Evolutionary conservation across 768 basidiomycete genomes (phyloP).

Genomic region (Phylloporus rhodoxanthus): DNA sequence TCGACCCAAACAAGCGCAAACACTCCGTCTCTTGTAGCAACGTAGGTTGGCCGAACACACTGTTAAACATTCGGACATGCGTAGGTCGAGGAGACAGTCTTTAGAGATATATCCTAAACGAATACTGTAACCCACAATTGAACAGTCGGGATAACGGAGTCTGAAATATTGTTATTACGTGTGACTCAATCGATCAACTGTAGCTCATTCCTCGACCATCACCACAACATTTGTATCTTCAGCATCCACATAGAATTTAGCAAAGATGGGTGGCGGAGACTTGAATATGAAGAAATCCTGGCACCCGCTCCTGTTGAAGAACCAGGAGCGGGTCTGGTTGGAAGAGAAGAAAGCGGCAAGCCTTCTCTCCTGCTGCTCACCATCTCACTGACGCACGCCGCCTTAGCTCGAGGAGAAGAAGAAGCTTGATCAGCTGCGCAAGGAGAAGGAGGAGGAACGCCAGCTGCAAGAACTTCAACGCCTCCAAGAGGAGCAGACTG

Average conservation of each 20-base stretch:
- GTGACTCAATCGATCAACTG: background rate
- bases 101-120: too few relatives aligned
- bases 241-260: conserved; percentile 17
- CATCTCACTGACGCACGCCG: conserved; percentile 10
- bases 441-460: conserved; percentile 96
- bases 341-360: conserved; percentile 94
- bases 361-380: conserved; percentile 6
- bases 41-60: too few relatives aligned
- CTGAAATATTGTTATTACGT: background rate
- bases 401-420: conserved; percentile 94
- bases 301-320: conserved; percentile 97
- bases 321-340: conserved; percentile 99
- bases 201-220: conserved; percentile 4
- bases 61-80: too few relatives aligned
- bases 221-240: conserved; percentile 5
- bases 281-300: conserved; percentile 99
- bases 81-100: background rate
- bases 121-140: too few relatives aligned
- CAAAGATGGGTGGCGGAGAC: conserved; percentile 97
- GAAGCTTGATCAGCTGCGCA: conserved; percentile 92
- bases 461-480: conserved; percentile 95
- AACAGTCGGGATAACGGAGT: too few relatives aligned
- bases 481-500: conserved; percentile 91
- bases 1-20: conserved; percentile 31
- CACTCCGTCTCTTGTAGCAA: too few relatives aligned